Evolutionary conservation across 805 yeast genomes (phyloP), one percentile per base, ranked within the genome.

Genomic region (Geotrichum ghanense): DNA sequence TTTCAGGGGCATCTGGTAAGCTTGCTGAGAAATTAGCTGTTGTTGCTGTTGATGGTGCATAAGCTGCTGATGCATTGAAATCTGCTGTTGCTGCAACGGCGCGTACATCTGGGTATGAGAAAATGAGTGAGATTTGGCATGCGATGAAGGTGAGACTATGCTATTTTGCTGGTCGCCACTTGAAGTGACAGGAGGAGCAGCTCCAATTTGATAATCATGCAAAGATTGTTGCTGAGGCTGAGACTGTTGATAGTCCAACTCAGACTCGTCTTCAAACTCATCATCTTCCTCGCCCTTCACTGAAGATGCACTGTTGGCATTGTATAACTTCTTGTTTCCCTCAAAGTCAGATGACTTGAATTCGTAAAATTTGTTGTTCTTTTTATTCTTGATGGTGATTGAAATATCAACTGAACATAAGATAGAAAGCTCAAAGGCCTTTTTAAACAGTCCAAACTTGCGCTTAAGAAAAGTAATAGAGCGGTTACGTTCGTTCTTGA

Each of bases 401-500:
- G 97, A 94, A 24, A 92, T 72, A 59, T 90, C 97, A 3, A 88
- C 95, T 51, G 87, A 89, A 64, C 97, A 90, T 31, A 90, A 71
- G 9, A 90, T 89, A 0, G 96, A 79, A 47, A 92, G 71, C 63
- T 83, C 92, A 59, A 83, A 83, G 2, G 90, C 90, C 62, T 83
- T 83, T 48, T 70, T 70, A 59, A 92, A 89, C 25, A 90, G 70
- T 2, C 98, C 98, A 0, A 95, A 94, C 63, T 90, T 90, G 47
- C 98, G 76, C 65, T 90, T 90, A 52, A 86, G 86, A 63, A 90
- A 92, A 0, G 98, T 90, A 16, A 57, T 58, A 31, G 66, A 56
- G 12, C 72, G 63, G 65, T 88, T 90, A 48, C 97, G 72, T 63
- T 90, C 97, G 56, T 90, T 95, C 10, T 78, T 70, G 50, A 90